Conservation (phyloP, 257 asterid species). For the Fraxinus quadrangulata region DNA sequence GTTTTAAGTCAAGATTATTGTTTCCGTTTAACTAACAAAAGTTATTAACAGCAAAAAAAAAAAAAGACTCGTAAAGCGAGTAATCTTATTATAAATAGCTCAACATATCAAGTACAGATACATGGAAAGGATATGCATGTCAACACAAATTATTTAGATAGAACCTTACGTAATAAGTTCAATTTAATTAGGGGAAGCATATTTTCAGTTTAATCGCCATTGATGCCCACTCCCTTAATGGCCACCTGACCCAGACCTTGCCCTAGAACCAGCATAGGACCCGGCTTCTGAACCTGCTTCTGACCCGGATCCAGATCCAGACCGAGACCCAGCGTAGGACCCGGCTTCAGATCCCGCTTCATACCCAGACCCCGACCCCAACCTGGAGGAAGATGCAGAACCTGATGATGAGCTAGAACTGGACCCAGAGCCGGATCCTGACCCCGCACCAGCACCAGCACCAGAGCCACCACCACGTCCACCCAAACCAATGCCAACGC, state of each 20-base stretch:
- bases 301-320: constrained; percentile 19
- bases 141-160: not conserved
- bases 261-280: constrained; percentile 27
- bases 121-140: not conserved
- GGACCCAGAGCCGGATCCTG: constrained; percentile 27
- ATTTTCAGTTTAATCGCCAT: not conserved
- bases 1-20: too few species aligned
- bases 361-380: not conserved
- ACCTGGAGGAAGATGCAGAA: not conserved
- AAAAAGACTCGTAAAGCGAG: not conserved
- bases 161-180: not conserved
- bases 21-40: not conserved
- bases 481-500: not conserved
- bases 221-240: not conserved
- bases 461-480: constrained; percentile 12
- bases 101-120: not conserved
- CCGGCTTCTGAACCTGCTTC: constrained; percentile 31
- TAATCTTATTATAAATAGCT: not conserved
- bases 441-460: constrained; percentile 25
- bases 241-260: constrained; percentile 23
- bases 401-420: not conserved
- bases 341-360: constrained; percentile 24
- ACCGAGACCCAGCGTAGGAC: constrained; percentile 24
- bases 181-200: not conserved
- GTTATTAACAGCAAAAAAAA: not conserved